Conservation (phyloP, 495 filamentous ascomycete species). For the Penicillium silybi region DNA sequence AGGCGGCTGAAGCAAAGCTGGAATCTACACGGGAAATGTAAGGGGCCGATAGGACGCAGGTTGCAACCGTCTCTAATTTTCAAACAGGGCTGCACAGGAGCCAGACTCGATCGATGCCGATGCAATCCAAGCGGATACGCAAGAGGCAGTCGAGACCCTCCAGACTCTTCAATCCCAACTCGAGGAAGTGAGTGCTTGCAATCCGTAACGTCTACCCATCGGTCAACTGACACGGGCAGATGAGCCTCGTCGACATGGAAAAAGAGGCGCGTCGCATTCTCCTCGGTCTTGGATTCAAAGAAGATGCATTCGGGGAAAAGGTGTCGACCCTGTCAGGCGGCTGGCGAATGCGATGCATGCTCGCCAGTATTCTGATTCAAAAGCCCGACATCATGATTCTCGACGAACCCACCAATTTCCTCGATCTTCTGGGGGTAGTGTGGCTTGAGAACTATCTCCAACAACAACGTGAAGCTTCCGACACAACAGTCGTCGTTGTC, state of each 20-base stretch:
- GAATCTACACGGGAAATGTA: slow-evolving; percentile 52
- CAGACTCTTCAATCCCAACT: slow-evolving; percentile 57
- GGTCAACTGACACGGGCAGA: slow-evolving; percentile 24
- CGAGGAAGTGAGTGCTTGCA: slow-evolving; percentile 34
- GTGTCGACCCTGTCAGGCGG: slow-evolving; percentile 68
- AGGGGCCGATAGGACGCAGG: slow-evolving; percentile 9
- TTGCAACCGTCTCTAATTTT: neutral
- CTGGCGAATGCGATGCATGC: slow-evolving; percentile 69
- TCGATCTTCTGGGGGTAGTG: slow-evolving; percentile 76
- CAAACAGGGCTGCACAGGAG: slow-evolving; percentile 47
- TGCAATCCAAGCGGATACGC: slow-evolving; percentile 54
- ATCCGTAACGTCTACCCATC: too few relatives aligned
- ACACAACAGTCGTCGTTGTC: slow-evolving; percentile 59
- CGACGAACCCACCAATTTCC: slow-evolving; percentile 83
- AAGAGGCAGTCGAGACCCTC: slow-evolving; percentile 58
- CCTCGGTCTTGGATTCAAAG: slow-evolving; percentile 67
- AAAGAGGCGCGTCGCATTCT: slow-evolving; percentile 61
- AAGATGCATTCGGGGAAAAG: slow-evolving; percentile 50
- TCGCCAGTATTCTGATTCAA: slow-evolving; percentile 64
- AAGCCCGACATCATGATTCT: slow-evolving; percentile 76
- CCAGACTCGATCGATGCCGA: slow-evolving; percentile 52
- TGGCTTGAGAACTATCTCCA: slow-evolving; percentile 74
- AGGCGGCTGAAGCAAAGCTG: slow-evolving; percentile 58
- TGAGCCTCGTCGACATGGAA: slow-evolving; percentile 46
- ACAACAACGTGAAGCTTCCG: slow-evolving; percentile 38